A percentile compares a stretch with the other conserved stretches of the same genome.
Evolutionary conservation across 805 yeast species (phyloP).

Genomic region (Candida cerambycidarum): DNA sequence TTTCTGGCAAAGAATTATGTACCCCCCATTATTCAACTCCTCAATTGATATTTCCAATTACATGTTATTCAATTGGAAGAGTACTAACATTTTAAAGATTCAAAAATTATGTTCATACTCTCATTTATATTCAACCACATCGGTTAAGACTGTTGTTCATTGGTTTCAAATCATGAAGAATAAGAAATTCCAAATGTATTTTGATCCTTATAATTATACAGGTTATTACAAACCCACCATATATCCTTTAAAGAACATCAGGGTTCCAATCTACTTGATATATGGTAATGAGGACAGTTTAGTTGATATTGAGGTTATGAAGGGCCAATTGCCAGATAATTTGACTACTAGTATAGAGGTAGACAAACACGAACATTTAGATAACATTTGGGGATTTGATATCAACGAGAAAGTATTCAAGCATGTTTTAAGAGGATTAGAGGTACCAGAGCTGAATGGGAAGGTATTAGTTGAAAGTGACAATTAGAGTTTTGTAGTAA

Average conservation of each 20-base stretch:
- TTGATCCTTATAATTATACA: constrained; percentile 43
- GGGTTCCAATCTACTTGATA: constrained; percentile 69
- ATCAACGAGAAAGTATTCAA: constrained; percentile 42
- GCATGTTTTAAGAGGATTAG: constrained; percentile 23
- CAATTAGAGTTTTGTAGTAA: no score
- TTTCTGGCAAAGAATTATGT: constrained; percentile 77
- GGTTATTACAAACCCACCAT: constrained; percentile 32
- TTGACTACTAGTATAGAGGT: constrained; percentile 55
- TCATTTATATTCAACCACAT: constrained; percentile 87
- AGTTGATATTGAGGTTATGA: constrained; percentile 81
- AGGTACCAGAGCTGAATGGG: not conserved
- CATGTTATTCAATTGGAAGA: constrained; percentile 76
- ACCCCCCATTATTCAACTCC: constrained; percentile 71
- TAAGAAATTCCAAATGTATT: constrained; percentile 84
- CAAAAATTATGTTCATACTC: constrained; percentile 82
- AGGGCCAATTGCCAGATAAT: constrained; percentile 59
- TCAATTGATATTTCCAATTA: constrained; percentile 71
- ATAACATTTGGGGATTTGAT: constrained; percentile 82
- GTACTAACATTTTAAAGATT: constrained; percentile 62
- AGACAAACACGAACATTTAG: constrained; percentile 81
- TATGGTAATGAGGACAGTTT: constrained; percentile 82
- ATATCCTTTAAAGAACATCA: constrained; percentile 40
- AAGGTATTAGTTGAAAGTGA: no score
- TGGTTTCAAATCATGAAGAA: constrained; percentile 90
- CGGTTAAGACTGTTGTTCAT: constrained; percentile 91